Evolutionary conservation across 129 eudicot species (phyloP).

Genomic region (Lonicera japonica): DNA sequence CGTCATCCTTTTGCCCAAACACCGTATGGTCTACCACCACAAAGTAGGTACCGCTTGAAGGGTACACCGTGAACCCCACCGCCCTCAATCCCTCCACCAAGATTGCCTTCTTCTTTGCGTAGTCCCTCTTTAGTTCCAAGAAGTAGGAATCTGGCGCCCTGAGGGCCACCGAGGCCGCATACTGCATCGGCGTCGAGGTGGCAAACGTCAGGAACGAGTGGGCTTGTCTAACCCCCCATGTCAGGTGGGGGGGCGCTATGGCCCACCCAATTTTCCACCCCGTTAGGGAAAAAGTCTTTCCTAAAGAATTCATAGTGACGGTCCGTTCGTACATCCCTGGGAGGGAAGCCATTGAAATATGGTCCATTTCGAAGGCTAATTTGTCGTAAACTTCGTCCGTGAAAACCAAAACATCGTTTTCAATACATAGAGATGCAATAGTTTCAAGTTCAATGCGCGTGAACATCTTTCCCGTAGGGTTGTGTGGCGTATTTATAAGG

Average conservation of each 20-base stretch:
- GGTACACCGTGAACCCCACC: conserved; percentile 76
- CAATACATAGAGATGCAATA: conserved; percentile 70
- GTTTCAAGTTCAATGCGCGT: conserved; percentile 57
- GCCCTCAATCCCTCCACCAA: conserved; percentile 75
- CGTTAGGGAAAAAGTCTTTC: conserved; percentile 90
- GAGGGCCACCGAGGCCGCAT: conserved; percentile 72
- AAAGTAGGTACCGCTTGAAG: conserved; percentile 96
- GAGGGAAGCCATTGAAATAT: conserved; percentile 79
- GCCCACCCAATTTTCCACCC: conserved; percentile 99
- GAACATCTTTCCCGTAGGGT: conserved; percentile 98
- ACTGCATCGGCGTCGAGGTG: conserved; percentile 94
- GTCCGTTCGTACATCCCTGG: conserved; percentile 99
- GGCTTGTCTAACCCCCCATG: conserved; percentile 95
- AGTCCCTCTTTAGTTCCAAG: conserved; percentile 63
- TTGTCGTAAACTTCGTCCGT: conserved; percentile 94
- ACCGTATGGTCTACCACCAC: conserved; percentile 92
- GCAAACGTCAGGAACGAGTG: conserved; percentile 93
- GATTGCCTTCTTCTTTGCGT: conserved; percentile 66
- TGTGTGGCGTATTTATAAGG: conserved; percentile 87
- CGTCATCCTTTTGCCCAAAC: conserved; percentile 69
- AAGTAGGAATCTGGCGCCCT: conserved; percentile 73
- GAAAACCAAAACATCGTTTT: conserved; percentile 82
- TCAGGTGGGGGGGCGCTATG: conserved; percentile 76
- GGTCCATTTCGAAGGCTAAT: conserved; percentile 87
- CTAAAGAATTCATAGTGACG: conserved; percentile 77